Evolutionary conservation across 306 rosid genomes (phyloP), one percentile per base, ranked within the genome.

Genomic region (Rosa persica): DNA sequence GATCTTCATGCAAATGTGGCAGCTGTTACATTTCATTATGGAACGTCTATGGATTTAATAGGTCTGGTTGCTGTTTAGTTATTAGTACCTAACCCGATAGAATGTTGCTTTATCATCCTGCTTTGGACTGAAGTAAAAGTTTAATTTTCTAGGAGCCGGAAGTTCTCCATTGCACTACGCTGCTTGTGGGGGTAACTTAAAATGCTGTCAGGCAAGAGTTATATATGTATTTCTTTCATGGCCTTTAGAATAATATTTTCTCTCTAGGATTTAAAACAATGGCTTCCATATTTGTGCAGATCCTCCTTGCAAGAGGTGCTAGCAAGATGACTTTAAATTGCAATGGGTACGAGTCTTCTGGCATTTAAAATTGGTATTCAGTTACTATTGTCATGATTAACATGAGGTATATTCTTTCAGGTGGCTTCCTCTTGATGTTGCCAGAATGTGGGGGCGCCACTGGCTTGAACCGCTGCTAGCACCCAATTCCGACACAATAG

Each of bases 141-240:
- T 75, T 64, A 67, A 51, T 39, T 55, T 17, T 88, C 78, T 71
- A 96, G 99, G 97, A 78, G 97, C 98, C 13, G 99, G 99, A 86
- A 96, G 99, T 88, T 91, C 94, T 81, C 93, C 99, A 38, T 83
- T 96, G 89, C 99, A 96, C 83, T 96, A 93, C 81, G 99, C 99
- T 80, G 98, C 99, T 78, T 93, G 94, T 84, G 99, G 99, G 79
- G 99, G 99, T 36, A 96, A 93, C 82, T 85, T 91, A 79, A 96
- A 93, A 82, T 93, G 99, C 79, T 96, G 98, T 68, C 98, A 96
- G 97, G 99, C 79, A 96, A 90, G 92, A 85, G 44, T 69, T 66
- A 62, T 70, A 30, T 77, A 25, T 27, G 20, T 67, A n/a, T 61
- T 81, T 60, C 48, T 15, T 66, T 81, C 61, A 67, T 15, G 54